A percentile compares a stretch with the other conserved stretches of the same genome.
Evolutionary conservation across 1,284 basidiomycete genomes (phyloP).

Genomic region (Coniferiporia sulphurascens): DNA sequence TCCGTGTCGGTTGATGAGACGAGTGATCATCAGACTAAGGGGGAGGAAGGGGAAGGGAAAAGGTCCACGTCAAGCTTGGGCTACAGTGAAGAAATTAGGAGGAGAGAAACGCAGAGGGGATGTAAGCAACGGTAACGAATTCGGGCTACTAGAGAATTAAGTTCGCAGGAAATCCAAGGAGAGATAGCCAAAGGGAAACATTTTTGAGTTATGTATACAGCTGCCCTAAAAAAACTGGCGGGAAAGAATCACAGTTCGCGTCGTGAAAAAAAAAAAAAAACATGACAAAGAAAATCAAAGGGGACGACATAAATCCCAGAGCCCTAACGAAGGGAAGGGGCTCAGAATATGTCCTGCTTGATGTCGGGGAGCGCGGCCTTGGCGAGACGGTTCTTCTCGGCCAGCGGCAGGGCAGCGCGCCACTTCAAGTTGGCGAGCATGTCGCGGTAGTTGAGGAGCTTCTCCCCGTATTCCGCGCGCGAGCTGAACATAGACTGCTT

Average conservation of each 20-base stretch:
- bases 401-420: constrained; percentile 1
- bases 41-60: not conserved
- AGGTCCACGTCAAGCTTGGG: not conserved
- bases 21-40: not conserved
- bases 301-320: not conserved
- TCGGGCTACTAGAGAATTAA: too few relatives aligned
- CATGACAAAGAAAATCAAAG: not conserved
- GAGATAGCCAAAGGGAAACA: not conserved
- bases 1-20: not conserved
- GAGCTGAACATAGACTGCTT: not conserved
- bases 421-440: not conserved
- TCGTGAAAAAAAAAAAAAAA: not conserved
- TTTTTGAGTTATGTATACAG: not conserved
- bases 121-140: constrained; percentile 4
- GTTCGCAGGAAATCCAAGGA: not conserved
- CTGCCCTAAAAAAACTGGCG: not conserved
- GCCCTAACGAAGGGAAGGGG: not conserved
- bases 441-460: not conserved
- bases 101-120: not conserved
- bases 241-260: not conserved
- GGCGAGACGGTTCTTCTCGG: constrained; percentile 13
- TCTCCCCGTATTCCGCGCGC: constrained; percentile 3
- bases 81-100: not conserved
- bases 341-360: constrained; percentile 13
- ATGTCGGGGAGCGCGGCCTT: constrained; percentile 6